Conservation (phyloP, 1,284 basidiomycete genomes). For the Butyriboletus appendiculatus region DNA sequence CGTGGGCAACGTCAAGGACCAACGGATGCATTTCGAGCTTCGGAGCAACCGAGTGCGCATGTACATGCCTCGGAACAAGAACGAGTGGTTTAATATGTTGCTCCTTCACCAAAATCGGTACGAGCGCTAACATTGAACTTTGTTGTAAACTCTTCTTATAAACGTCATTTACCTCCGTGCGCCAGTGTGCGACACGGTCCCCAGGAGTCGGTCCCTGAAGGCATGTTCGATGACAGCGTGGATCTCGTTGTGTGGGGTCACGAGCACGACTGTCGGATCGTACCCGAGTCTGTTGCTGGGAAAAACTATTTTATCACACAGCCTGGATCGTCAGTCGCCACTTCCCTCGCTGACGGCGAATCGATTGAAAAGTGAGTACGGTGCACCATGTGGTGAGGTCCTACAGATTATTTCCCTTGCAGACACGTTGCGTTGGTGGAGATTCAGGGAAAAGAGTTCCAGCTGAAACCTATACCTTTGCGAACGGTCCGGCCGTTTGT, state of each 20-base stretch:
- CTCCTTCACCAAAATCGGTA: slow-evolving; percentile 96
- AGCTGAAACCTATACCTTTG: slow-evolving; percentile 83
- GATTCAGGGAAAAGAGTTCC: slow-evolving; percentile 86
- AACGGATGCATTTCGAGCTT: slow-evolving; percentile 94
- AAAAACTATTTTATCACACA: slow-evolving; percentile 93
- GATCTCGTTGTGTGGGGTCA: slow-evolving; percentile 98
- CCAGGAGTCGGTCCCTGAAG: slow-evolving; percentile 92
- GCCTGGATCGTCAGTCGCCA: slow-evolving; percentile 95
- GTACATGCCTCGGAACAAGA: slow-evolving; percentile 91
- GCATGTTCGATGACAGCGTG: slow-evolving; percentile 95
- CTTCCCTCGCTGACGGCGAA: slow-evolving; percentile 90
- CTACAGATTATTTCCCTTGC: slow-evolving; percentile 6
- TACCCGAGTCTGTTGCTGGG: slow-evolving; percentile 88
- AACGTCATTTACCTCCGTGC: background rate
- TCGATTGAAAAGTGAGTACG: slow-evolving; percentile 77
- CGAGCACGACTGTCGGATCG: slow-evolving; percentile 95
- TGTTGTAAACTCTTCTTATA: slow-evolving; percentile 12
- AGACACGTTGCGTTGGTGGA: slow-evolving; percentile 89
- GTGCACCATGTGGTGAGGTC: background rate
- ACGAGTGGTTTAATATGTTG: slow-evolving; percentile 96
- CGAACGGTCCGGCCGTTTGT: slow-evolving; percentile 95
- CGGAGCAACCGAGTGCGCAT: slow-evolving; percentile 92
- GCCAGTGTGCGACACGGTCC: slow-evolving; percentile 89
- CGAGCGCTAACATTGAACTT: slow-evolving; percentile 24
- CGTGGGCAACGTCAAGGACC: slow-evolving; percentile 96